phyloP scores from a whole-genome alignment of 164 flowering plant species.

The Stephania cephalantha region DNA sequence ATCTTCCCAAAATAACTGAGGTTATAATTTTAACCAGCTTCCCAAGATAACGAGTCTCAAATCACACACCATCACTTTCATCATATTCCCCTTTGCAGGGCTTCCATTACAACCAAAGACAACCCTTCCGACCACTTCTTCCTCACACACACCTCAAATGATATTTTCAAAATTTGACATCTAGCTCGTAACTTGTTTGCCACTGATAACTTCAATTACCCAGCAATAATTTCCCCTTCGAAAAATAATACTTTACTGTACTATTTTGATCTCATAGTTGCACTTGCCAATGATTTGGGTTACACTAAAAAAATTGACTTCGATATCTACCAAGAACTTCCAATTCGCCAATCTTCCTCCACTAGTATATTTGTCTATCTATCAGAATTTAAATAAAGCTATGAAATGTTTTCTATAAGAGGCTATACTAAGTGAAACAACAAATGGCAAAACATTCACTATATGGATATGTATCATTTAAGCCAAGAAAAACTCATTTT shows the following conservation, averaged over 20 bases:
- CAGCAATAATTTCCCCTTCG: not conserved
- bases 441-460: not conserved
- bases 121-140: too few relatives aligned
- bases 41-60: too few relatives aligned
- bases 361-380: not conserved
- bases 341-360: not conserved
- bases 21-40: too few relatives aligned
- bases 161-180: too few relatives aligned
- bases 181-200: too few relatives aligned
- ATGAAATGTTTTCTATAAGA: not conserved
- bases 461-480: not conserved
- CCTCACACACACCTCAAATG: too few relatives aligned
- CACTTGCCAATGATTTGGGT: not conserved
- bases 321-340: not conserved
- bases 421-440: not conserved
- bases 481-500: not conserved
- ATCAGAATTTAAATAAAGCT: not conserved
- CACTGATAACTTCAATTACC: too few relatives aligned
- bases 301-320: not conserved
- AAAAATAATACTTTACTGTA: not conserved
- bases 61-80: too few relatives aligned
- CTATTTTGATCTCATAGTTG: not conserved
- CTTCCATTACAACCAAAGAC: too few relatives aligned
- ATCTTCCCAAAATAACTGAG: too few relatives aligned
- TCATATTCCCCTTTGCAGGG: too few relatives aligned